Evolutionary conservation across 176 grass and related monocot genomes (phyloP), one percentile per base, ranked within the genome.

Genomic region (Oryza glumipatula): DNA sequence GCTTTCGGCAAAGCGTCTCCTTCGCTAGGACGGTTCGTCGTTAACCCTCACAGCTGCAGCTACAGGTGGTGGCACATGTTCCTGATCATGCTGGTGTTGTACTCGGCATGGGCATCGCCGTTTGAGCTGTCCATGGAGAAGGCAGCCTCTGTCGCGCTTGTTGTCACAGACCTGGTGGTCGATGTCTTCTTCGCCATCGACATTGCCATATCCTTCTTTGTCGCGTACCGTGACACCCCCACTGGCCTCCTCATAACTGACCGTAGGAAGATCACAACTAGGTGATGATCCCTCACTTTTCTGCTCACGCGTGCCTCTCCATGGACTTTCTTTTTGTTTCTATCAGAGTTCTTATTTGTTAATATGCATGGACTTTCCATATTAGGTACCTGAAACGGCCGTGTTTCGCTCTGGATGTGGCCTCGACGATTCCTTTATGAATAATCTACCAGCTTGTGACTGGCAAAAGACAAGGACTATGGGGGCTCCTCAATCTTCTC

Each of bases 161-260:
- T 89, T 46, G 47, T 66, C 48, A 72, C 70, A 17, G 68, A 87
- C 76, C 86, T 87, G 10, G 24, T 82, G 66, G 92, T 91, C 67
- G 86, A 94, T 76, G 47, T 30, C 22, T 94, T 94, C 86, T 91
- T 94, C 72, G 68, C 32, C 72, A 35, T 26, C 48, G 89, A 94
- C 80, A 91, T 94, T 86, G 70, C 68, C 76, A 43, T 84, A 4
- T 84, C 92, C 80, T 94, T 94, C 89, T 91, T 78, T 51, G 83
- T 94, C 35, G 77, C 89, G 7, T 94, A 94, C 83, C 66, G 80
- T 17, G 84, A 94, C 76, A 73, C 48, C 5, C 84, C 88, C 65
- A 84, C 86, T 43, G 39, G 82, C 64, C 83, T 91, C 23, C 84
- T 94, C 54, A 76, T 94, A 24, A 76, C 91, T 23, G 86, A 94